These are phyloP conservation scores for Colletotrichum acutatum DNA, from an alignment of 2,329 filamentous ascomycete species.

Conservation along the genomic window DNA sequence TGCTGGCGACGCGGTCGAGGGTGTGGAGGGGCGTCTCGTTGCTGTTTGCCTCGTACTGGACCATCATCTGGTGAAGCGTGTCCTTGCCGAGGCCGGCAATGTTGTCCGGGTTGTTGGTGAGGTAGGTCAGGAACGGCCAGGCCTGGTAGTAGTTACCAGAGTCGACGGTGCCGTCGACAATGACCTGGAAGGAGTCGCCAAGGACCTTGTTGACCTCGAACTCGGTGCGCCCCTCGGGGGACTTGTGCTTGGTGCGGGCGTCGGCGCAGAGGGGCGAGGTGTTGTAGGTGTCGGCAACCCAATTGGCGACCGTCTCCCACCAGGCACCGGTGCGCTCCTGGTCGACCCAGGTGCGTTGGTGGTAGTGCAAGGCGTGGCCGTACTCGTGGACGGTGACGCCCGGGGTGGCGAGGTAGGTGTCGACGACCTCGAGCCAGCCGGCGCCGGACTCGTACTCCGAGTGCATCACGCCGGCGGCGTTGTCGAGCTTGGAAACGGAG, in stretches of 20 bases:
- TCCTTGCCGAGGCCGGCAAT: conserved; percentile 53
- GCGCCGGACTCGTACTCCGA: conserved; percentile 52
- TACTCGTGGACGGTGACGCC: conserved; percentile 61
- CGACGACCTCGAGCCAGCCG: conserved; percentile 55
- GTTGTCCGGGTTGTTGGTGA: conserved; percentile 59
- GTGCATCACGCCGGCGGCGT: conserved; percentile 55
- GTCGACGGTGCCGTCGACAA: conserved; percentile 55
- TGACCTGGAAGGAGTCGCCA: conserved; percentile 57
- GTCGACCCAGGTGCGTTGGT: conserved; percentile 55
- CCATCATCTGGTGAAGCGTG: conserved; percentile 54
- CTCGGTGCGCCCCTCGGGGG: conserved; percentile 47
- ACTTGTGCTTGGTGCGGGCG: conserved; percentile 49
- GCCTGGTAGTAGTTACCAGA: conserved; percentile 63
- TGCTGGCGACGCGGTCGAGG: conserved; percentile 51
- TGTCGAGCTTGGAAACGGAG: conserved; percentile 47
- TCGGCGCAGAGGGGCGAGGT: conserved; percentile 55
- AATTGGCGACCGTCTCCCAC: conserved; percentile 64
- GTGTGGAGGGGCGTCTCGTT: conserved; percentile 62
- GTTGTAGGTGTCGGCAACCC: conserved; percentile 59
- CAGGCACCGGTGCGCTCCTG: conserved; percentile 59
- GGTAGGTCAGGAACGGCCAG: conserved; percentile 61
- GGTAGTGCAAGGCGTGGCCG: conserved; percentile 60
- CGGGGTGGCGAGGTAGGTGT: conserved; percentile 49
- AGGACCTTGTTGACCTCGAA: conserved; percentile 58
- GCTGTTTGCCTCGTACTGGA: conserved; percentile 54